Evolutionary conservation across 495 filamentous ascomycete species (phyloP).

Genomic region (Daldinia concentrica): DNA sequence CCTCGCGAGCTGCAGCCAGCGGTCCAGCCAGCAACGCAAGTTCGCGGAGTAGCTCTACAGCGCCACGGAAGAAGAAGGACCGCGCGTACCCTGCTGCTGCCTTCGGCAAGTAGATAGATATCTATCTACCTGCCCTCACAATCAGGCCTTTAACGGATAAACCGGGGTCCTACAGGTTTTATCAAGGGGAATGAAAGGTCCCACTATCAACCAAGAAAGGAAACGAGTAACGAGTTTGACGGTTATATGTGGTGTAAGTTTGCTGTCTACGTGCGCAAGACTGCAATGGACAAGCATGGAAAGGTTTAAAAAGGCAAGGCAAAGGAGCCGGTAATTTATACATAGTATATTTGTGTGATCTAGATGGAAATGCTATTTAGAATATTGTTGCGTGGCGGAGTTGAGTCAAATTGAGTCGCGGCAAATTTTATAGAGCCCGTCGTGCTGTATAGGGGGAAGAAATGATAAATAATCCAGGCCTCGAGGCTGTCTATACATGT

Average conservation of each 20-base stretch:
- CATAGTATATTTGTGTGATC: neutral
- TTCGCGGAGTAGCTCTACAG: constrained; percentile 57
- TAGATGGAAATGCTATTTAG: neutral
- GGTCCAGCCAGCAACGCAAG: constrained; percentile 53
- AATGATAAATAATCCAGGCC: neutral
- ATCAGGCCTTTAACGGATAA: neutral
- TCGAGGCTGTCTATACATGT: neutral
- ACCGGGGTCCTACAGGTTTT: neutral
- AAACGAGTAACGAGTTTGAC: constrained; percentile 9
- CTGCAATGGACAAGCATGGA: neutral
- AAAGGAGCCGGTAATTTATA: constrained; percentile 8
- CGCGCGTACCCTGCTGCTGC: constrained; percentile 62
- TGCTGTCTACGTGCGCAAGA: neutral
- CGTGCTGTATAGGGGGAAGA: neutral
- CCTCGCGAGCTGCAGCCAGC: constrained; percentile 7
- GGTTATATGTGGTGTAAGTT: neutral
- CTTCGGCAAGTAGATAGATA: constrained; percentile 50
- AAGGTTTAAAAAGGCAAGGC: constrained; percentile 5
- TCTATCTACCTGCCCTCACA: neutral
- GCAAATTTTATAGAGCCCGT: neutral
- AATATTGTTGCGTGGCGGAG: neutral
- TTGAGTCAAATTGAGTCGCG: neutral
- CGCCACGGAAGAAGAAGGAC: constrained; percentile 58
- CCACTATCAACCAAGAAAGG: neutral
- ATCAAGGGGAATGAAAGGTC: neutral